Evolutionary conservation across 805 yeast genomes (phyloP).

Genomic region (Sporopachydermia quercuum): DNA sequence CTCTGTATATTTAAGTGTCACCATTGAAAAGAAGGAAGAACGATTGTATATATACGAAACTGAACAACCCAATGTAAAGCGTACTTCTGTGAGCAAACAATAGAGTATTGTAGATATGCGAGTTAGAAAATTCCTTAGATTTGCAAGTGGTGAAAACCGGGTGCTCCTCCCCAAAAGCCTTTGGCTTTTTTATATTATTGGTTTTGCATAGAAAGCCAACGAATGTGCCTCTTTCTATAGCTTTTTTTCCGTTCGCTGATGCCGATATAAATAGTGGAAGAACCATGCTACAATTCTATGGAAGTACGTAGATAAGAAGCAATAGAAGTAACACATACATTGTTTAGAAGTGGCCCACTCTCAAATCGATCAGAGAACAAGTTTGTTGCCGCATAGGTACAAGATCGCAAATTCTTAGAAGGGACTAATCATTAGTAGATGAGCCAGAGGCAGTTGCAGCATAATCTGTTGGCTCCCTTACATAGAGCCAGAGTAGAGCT

Average conservation of each 20-base stretch:
- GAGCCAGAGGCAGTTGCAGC: slow-evolving; percentile 1
- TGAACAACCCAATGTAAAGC: slow-evolving; percentile 1
- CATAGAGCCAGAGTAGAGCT: background rate
- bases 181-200: background rate
- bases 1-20: background rate
- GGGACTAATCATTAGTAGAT: slow-evolving; percentile 1
- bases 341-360: slow-evolving; percentile 1
- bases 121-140: background rate
- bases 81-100: background rate
- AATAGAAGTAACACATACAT: background rate
- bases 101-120: background rate
- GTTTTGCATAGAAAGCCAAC: background rate
- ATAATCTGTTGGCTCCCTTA: slow-evolving; percentile 1
- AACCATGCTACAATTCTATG: background rate
- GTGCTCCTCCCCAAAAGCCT: background rate
- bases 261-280: slow-evolving; percentile 1
- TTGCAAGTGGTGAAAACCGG: background rate
- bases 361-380: slow-evolving; percentile 1
- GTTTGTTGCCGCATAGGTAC: background rate
- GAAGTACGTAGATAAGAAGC: background rate
- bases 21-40: slow-evolving; percentile 1
- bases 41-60: background rate
- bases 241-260: slow-evolving; percentile 1
- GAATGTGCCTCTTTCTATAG: slow-evolving; percentile 1
- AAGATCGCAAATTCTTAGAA: slow-evolving; percentile 1